Evolutionary conservation across 1,139 yeast species (phyloP).

Genomic region (Yamadazyma taylorii): DNA sequence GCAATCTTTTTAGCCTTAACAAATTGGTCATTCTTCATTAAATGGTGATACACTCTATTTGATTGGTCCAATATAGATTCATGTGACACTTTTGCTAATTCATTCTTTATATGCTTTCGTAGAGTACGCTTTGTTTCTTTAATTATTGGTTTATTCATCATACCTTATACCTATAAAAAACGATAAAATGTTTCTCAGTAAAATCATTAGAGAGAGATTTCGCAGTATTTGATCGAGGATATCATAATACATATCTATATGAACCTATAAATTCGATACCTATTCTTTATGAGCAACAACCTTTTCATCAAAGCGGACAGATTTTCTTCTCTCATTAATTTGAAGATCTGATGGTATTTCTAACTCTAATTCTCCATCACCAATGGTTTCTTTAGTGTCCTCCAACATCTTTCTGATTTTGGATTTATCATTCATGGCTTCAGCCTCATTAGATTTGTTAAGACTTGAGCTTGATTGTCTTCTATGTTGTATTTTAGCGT

Average conservation of each 20-base stretch:
- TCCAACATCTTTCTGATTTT: conserved; percentile 47
- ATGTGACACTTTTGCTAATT: conserved; percentile 15
- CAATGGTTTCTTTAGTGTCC: conserved; percentile 31
- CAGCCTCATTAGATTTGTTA: conserved; percentile 24
- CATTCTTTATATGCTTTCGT: conserved; percentile 20
- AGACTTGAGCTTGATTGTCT: conserved; percentile 31
- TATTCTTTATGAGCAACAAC: conserved; percentile 35
- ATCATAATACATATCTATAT: too few relatives aligned
- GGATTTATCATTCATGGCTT: conserved; percentile 1
- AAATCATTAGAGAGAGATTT: too few relatives aligned
- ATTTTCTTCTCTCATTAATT: conserved; percentile 57
- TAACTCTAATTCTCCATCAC: conserved; percentile 50
- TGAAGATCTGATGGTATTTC: conserved; percentile 37
- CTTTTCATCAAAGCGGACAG: conserved; percentile 71
- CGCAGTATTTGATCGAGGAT: background rate
- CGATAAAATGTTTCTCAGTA: too few relatives aligned
- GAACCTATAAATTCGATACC: too few relatives aligned
- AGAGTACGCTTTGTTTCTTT: conserved; percentile 17
- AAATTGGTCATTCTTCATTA: conserved; percentile 41
- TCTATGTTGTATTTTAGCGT: conserved; percentile 41
- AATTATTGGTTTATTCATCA: conserved; percentile 2
- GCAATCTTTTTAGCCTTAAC: conserved; percentile 51
- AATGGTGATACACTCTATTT: conserved; percentile 21
- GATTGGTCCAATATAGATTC: conserved; percentile 23
- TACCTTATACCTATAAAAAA: too few relatives aligned